Evolutionary conservation across 495 filamentous ascomycete genomes (phyloP).

Genomic region (Friedmanniomyces endolithicus): DNA sequence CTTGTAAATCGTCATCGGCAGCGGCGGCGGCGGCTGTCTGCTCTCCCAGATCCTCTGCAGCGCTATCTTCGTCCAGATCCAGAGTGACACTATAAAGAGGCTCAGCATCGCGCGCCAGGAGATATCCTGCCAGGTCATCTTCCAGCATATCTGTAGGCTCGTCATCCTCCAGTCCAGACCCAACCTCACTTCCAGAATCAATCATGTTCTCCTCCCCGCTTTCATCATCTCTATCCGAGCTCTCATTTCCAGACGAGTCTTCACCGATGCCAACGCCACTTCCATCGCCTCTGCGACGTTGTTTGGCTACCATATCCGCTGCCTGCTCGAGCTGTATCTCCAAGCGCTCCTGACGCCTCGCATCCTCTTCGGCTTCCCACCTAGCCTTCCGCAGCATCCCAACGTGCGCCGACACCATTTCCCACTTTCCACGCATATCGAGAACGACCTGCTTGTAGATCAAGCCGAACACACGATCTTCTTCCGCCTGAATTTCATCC

Average conservation of each 20-base stretch:
- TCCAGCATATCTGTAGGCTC: slow-evolving; percentile 34
- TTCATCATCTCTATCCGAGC: slow-evolving; percentile 18
- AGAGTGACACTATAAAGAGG: not conserved
- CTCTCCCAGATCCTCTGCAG: not conserved
- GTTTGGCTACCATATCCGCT: slow-evolving; percentile 14
- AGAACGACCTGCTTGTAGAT: slow-evolving; percentile 55
- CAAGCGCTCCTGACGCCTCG: slow-evolving; percentile 64
- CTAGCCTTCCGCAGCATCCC: slow-evolving; percentile 56
- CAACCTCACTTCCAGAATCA: slow-evolving; percentile 34
- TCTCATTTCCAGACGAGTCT: not conserved
- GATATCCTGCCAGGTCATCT: slow-evolving; percentile 20
- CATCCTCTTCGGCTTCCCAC: slow-evolving; percentile 80
- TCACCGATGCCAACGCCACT: slow-evolving; percentile 29
- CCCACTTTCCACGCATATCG: slow-evolving; percentile 63
- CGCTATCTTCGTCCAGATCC: not conserved
- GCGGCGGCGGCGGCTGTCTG: not conserved
- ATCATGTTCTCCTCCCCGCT: slow-evolving; percentile 53
- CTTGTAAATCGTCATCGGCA: not conserved
- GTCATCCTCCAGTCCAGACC: slow-evolving; percentile 36
- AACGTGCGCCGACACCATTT: slow-evolving; percentile 62
- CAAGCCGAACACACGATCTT: slow-evolving; percentile 25
- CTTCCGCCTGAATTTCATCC: slow-evolving; percentile 53
- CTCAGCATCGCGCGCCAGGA: slow-evolving; percentile 58
- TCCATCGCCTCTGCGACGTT: slow-evolving; percentile 27
- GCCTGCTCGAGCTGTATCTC: slow-evolving; percentile 61